A percentile compares a stretch with the other conserved stretches of the same genome.
phyloP scores from a whole-genome alignment of 805 yeast species.

The Candida arabinofermentans region DNA sequence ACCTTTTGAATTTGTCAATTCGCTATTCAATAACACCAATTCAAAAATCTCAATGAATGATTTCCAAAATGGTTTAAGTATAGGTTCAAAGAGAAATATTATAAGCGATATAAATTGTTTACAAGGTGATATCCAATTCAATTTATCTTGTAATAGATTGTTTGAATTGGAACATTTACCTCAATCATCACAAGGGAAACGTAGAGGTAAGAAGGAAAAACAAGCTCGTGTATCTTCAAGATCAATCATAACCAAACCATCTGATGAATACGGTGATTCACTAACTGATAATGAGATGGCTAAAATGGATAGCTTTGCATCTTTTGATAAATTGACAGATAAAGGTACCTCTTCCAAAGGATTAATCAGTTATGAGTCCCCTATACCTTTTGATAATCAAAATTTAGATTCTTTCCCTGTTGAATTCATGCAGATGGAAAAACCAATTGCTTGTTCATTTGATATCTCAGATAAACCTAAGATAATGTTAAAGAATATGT shows the following conservation, averaged over 20 bases:
- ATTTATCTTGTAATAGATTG: conserved; percentile 7
- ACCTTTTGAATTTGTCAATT: conserved; percentile 42
- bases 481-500: conserved; percentile 20
- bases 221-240: conserved; percentile 25
- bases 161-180: conserved; percentile 2
- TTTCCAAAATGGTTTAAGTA: conserved; percentile 39
- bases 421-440: conserved; percentile 10
- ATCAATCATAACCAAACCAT: conserved; percentile 22
- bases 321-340: not conserved
- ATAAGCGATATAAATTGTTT: conserved; percentile 12
- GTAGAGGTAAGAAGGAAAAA: not conserved
- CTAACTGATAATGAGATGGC: conserved; percentile 7
- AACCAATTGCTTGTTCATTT: conserved; percentile 14
- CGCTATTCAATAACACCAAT: conserved; percentile 36
- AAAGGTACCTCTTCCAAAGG: conserved; percentile 15
- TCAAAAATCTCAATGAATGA: conserved; percentile 37
- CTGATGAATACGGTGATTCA: conserved; percentile 2
- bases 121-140: not conserved
- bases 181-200: not conserved
- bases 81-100: conserved; percentile 35
- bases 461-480: conserved; percentile 24
- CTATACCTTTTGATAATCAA: conserved; percentile 10
- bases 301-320: conserved; percentile 7
- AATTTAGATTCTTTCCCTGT: conserved; percentile 33
- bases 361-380: conserved; percentile 10